These are phyloP conservation scores for Phalaenopsis equestris DNA, from an alignment of 106 monocot species.

Conservation along the genomic window DNA sequence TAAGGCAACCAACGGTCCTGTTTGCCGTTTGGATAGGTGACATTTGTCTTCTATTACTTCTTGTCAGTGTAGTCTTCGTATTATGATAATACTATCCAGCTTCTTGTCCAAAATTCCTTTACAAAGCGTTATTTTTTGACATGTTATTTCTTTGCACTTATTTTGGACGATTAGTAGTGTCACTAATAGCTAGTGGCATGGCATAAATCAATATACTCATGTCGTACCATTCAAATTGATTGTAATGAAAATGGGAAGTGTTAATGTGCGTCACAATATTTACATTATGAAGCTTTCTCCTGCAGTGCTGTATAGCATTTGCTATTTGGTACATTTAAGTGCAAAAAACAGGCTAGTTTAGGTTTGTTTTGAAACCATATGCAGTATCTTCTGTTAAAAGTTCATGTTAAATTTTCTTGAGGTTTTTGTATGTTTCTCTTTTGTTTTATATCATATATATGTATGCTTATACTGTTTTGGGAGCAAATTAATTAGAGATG, in stretches of 20 bases:
- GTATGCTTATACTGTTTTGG: background rate
- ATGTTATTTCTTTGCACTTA: background rate
- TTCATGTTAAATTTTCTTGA: background rate
- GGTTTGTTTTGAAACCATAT: background rate
- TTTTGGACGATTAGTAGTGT: background rate
- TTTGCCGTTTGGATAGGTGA: slow-evolving; percentile 61
- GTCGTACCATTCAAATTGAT: background rate
- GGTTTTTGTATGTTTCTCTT: background rate
- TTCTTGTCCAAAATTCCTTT: background rate
- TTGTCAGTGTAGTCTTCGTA: background rate
- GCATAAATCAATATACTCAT: background rate
- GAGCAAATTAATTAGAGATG: background rate
- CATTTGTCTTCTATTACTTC: background rate
- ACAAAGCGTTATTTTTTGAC: background rate
- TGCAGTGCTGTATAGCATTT: background rate
- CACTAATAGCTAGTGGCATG: background rate
- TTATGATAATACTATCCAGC: background rate
- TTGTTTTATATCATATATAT: background rate
- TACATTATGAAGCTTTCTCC: background rate
- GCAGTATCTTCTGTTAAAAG: background rate
- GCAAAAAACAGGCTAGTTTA: background rate
- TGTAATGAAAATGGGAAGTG: background rate
- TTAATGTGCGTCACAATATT: background rate
- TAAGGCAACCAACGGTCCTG: slow-evolving; percentile 29
- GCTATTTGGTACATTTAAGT: background rate